Conservation (phyloP, 2,329 filamentous ascomycete genomes). For the Verticillium isaacii region DNA sequence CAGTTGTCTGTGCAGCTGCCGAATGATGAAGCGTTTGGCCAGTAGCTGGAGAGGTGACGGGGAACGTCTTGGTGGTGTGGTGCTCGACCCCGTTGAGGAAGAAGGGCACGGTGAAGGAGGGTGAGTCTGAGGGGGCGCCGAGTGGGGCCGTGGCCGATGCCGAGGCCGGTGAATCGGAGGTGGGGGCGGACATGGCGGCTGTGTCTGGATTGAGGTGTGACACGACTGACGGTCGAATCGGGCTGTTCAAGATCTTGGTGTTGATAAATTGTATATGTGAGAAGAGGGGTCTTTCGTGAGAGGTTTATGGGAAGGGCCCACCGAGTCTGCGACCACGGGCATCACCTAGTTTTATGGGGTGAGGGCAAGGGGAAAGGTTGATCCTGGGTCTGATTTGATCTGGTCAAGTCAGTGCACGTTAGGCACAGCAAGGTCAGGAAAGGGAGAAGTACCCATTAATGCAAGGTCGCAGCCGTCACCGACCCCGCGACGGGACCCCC, state of each 20-base stretch:
- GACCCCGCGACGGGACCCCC: no score
- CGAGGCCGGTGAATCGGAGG: neutral
- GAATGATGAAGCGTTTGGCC: conserved; percentile 49
- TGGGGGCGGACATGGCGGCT: neutral
- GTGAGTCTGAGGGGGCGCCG: neutral
- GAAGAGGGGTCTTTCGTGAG: neutral
- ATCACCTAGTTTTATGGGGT: neutral
- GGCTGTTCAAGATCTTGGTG: neutral
- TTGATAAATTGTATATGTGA: neutral
- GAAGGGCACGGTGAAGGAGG: conserved; percentile 27
- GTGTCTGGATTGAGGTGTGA: neutral
- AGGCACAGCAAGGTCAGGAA: no score
- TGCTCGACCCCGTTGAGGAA: conserved; percentile 40
- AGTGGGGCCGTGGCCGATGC: neutral
- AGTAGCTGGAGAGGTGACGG: conserved; percentile 51
- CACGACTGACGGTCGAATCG: neutral
- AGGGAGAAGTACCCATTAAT: no score
- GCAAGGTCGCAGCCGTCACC: no score
- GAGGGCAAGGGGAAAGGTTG: neutral
- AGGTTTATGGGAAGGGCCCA: neutral
- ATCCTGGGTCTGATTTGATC: neutral
- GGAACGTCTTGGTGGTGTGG: conserved; percentile 41
- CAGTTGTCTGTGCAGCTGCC: conserved; percentile 46
- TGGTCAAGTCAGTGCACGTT: no score
- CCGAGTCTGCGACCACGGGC: neutral